Evolutionary conservation across 2,329 filamentous ascomycete species (phyloP).

Genomic region (Onygenales sp.): DNA sequence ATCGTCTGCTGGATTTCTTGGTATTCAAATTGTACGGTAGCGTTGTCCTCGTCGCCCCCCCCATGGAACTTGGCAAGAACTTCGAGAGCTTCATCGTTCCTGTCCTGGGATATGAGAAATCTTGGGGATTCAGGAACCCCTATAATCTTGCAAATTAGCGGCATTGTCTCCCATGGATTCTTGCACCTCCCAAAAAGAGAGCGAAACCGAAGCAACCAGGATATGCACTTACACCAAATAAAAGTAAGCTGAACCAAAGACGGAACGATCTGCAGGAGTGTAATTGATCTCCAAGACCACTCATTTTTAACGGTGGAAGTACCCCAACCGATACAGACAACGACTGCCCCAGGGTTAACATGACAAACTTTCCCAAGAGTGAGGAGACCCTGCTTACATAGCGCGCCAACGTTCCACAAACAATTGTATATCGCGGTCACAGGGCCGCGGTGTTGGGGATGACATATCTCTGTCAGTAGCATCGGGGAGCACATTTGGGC

Average conservation of each 20-base stretch:
- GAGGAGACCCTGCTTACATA: conserved; percentile 11
- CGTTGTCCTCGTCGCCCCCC: conserved; percentile 48
- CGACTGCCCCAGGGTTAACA: background rate
- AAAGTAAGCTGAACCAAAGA: conserved; percentile 54
- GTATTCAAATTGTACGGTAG: conserved; percentile 57
- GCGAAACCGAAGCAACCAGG: background rate
- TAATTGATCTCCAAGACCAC: conserved; percentile 60
- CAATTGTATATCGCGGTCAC: conserved; percentile 61
- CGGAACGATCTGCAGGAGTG: conserved; percentile 54
- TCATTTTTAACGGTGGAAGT: conserved; percentile 48
- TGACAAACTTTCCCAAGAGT: background rate
- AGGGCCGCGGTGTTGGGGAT: conserved; percentile 58
- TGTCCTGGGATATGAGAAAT: conserved; percentile 56
- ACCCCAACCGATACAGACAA: background rate
- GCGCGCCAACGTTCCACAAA: conserved; percentile 53
- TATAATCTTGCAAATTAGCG: background rate
- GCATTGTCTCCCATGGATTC: background rate
- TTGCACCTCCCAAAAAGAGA: background rate
- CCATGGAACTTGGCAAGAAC: conserved; percentile 57
- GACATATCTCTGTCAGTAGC: conserved; percentile 56
- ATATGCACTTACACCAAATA: conserved; percentile 31
- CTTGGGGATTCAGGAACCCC: conserved; percentile 49
- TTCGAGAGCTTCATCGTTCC: conserved; percentile 50
- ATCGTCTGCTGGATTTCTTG: conserved; percentile 59
- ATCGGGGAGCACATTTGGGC: conserved; percentile 56